Base-by-base conservation (phyloP, 176 grass and related monocot species). In the Zizania latifolia region DNA sequence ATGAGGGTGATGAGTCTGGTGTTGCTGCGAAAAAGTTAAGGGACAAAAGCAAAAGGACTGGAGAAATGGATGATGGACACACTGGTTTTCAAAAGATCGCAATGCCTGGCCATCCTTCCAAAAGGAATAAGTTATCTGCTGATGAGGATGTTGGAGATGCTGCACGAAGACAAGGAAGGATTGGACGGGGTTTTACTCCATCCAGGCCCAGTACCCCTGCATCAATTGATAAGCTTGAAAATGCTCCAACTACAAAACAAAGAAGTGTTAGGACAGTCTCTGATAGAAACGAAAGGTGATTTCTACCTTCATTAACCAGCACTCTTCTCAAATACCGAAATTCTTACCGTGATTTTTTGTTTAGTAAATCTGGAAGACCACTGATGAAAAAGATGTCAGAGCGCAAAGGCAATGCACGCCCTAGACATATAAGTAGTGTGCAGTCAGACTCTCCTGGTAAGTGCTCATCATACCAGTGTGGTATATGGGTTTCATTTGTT, bases 351-450 rank as follows among this genome's bases (percentile, higher is more conserved):
- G 39, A 72, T 73, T 78, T 78, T 86, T 58, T n/a, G 4, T 75
- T 63, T 66, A 97, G 90, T 89, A 90, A 88, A 88, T 86, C 90
- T 86, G 90, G 90, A 64, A 85, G 90, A 67, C 80, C 87, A 54
- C 74, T 87, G 75, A 78, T 82, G 31, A 92, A 97, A 35, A 97
- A 97, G 53, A 78, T 90, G 74, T 97, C 93, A 21, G 93, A 97
- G 34, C 79, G 87, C 19, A 97, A 84, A 92, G 56, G 85, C 71
- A 78, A 84, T 62, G 35, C 78, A 57, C 83, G 80, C 23, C 79
- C 85, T 59, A 90, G 90, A 43, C 85, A 97, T 51, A 74, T 56
- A 64, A 62, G 53, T 61, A 78, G 65, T 77, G 53, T 83, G 64
- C 90, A 78, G 40, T 83, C 37, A 32, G 82, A 94, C 29, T 87